Evolutionary conservation across 2,329 filamentous ascomycete genomes (phyloP).

Genomic region (Pseudodiploospora longispora): DNA sequence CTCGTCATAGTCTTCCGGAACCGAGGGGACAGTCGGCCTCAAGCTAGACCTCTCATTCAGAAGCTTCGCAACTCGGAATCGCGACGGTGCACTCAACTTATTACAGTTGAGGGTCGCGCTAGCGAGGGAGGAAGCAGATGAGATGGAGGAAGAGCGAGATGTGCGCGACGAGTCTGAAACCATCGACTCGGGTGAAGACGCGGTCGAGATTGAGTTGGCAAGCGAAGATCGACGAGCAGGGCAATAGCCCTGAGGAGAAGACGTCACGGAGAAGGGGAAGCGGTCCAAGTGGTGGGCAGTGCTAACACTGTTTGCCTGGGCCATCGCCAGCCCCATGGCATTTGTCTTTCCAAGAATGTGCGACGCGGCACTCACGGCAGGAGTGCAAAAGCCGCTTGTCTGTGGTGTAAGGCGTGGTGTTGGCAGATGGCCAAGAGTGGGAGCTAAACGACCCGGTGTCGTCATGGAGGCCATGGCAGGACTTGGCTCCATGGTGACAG

Average conservation of each 20-base stretch:
- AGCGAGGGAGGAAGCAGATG: conserved; percentile 51
- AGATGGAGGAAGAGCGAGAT: conserved; percentile 58
- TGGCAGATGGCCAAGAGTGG: conserved; percentile 47
- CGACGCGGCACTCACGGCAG: conserved; percentile 48
- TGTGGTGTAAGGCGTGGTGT: conserved; percentile 53
- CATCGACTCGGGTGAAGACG: conserved; percentile 61
- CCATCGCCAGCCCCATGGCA: conserved; percentile 55
- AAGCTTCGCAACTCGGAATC: conserved; percentile 53
- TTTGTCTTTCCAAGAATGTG: conserved; percentile 40
- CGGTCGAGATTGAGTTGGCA: conserved; percentile 53
- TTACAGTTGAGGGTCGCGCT: conserved; percentile 49
- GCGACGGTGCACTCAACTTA: conserved; percentile 49
- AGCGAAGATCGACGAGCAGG: conserved; percentile 52
- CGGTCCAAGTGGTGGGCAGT: conserved; percentile 44
- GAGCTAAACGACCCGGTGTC: conserved; percentile 30
- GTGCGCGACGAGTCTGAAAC: conserved; percentile 54
- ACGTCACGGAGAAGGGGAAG: conserved; percentile 38
- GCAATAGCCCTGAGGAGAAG: conserved; percentile 44
- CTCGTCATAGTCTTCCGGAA: conserved; percentile 49
- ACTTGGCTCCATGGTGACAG: conserved; percentile 36
- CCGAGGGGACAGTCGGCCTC: conserved; percentile 46
- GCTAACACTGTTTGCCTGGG: conserved; percentile 40
- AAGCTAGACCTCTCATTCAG: conserved; percentile 47
- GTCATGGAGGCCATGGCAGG: conserved; percentile 36
- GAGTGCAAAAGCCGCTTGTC: conserved; percentile 48